These are phyloP conservation scores for Phytophthora hybrid DNA, from an alignment of 352 stramenopile species.

Conservation along the genomic window DNA sequence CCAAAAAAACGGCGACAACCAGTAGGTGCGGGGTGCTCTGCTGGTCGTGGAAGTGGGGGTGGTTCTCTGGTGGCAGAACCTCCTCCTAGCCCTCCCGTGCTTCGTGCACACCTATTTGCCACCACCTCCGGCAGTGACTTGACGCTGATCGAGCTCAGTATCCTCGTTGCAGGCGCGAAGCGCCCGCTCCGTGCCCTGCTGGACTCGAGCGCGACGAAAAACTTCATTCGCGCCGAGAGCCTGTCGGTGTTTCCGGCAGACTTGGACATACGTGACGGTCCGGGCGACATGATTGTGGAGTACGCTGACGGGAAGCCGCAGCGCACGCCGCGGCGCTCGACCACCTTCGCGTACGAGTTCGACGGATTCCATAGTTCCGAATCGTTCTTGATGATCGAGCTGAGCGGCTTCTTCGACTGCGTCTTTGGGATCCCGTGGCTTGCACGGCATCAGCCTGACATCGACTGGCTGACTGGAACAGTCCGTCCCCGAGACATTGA, in stretches of 20 bases:
- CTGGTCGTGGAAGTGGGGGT: not conserved
- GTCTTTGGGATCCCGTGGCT: slow-evolving; percentile 46
- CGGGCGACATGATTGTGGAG: slow-evolving; percentile 22
- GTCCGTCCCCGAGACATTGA: no score
- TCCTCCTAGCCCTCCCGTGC: not conserved
- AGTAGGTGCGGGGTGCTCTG: slow-evolving; percentile 14
- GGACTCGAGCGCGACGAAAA: slow-evolving; percentile 35
- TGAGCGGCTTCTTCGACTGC: slow-evolving; percentile 35
- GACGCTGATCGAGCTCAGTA: slow-evolving; percentile 25
- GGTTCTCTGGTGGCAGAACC: not conserved
- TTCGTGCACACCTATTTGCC: slow-evolving; percentile 19
- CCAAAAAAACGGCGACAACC: slow-evolving; percentile 19
- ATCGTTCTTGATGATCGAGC: slow-evolving; percentile 45
- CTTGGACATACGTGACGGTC: slow-evolving; percentile 14
- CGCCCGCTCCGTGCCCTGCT: slow-evolving; percentile 17
- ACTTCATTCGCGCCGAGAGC: slow-evolving; percentile 32
- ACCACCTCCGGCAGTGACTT: slow-evolving; percentile 24
- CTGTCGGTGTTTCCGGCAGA: slow-evolving; percentile 21
- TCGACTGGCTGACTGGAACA: no score
- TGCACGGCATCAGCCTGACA: slow-evolving; percentile 32
- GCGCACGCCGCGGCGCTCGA: slow-evolving; percentile 11
- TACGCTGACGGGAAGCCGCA: slow-evolving; percentile 30
- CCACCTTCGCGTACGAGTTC: slow-evolving; percentile 24
- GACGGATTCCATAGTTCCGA: slow-evolving; percentile 28
- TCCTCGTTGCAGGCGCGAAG: slow-evolving; percentile 21